Conservation (phyloP, 805 yeast species). For the Torulaspora indica region DNA sequence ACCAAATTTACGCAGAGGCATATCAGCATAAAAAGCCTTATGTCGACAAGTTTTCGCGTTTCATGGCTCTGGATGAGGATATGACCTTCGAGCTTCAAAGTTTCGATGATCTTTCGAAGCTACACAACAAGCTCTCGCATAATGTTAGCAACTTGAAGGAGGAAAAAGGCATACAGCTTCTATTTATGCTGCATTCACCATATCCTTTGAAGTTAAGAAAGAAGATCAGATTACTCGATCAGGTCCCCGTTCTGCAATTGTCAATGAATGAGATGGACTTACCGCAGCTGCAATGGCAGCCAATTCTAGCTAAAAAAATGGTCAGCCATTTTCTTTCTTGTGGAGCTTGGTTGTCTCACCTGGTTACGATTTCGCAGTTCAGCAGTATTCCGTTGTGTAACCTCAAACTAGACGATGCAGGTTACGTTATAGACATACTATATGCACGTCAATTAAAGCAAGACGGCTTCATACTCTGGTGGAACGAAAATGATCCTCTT, state of each 20-base stretch:
- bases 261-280: constrained; percentile 52
- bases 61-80: constrained; percentile 50
- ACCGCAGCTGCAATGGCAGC: constrained; percentile 82
- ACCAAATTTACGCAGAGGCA: constrained; percentile 52
- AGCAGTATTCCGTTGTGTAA: constrained; percentile 86
- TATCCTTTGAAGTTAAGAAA: constrained; percentile 44
- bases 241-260: constrained; percentile 62
- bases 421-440: constrained; percentile 75
- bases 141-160: constrained; percentile 54
- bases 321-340: constrained; percentile 67
- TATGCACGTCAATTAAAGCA: constrained; percentile 73
- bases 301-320: constrained; percentile 56
- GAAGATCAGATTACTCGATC: constrained; percentile 44
- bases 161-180: constrained; percentile 58
- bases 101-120: constrained; percentile 49
- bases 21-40: constrained; percentile 45
- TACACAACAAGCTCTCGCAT: constrained; percentile 56
- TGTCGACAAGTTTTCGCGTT: constrained; percentile 40
- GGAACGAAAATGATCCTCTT: constrained; percentile 67
- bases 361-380: constrained; percentile 61
- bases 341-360: constrained; percentile 65
- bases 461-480: constrained; percentile 78
- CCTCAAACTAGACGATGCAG: constrained; percentile 68
- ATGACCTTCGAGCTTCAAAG: constrained; percentile 53
- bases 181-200: constrained; percentile 74